Base-by-base conservation (phyloP, 345 rosid species). In the Gynandropsis gynandra region DNA sequence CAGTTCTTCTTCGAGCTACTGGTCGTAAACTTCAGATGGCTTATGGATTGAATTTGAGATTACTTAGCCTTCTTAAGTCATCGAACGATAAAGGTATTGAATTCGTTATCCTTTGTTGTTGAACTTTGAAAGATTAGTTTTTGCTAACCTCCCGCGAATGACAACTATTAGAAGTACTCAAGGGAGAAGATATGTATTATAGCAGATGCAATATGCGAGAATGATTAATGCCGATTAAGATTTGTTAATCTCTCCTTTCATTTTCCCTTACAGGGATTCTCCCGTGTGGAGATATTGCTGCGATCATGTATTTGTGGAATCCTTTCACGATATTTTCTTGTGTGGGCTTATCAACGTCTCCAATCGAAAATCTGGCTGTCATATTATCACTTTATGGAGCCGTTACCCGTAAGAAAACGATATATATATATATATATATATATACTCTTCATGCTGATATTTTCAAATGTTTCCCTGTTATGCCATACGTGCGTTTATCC, bases 271-370 rank as follows among this genome's bases (percentile, higher is more conserved):
- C 73, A 92, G 96, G 72, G 59, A 46, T 53, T 42, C 29, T 79
- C 44, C 72, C 75, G 50, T 77, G 80, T 10, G 95, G 95, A 65
- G 82, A 92, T 71, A 67, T 87, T 71, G 88, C 95, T 58, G 88
- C 93, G 45, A 77, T 85, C 55, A 78, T 82, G 15, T 87, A 92
- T 71, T 43, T 92, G 38, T 82, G 93, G 87, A 87, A 85, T 76
- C 96, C 98, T 62, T 92, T 92, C 73, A 80, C 96, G 1, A 74
- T 92, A 50, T 76, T 68, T 42, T 76, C 89, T 15, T 87, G 84
- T 31, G 83, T 92, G 67, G 95, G 98, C 42, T 76, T 80, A 66
- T 85, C 96, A 10, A 84, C 98, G 24, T 87, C 98, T 4, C 81
- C 89, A 9, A 44, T 87, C 37, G 98, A 92, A 64, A 87, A 85